Evolutionary conservation across 176 grass and related monocot species (phyloP).

Genomic region (Alopecurus myosuroides): DNA sequence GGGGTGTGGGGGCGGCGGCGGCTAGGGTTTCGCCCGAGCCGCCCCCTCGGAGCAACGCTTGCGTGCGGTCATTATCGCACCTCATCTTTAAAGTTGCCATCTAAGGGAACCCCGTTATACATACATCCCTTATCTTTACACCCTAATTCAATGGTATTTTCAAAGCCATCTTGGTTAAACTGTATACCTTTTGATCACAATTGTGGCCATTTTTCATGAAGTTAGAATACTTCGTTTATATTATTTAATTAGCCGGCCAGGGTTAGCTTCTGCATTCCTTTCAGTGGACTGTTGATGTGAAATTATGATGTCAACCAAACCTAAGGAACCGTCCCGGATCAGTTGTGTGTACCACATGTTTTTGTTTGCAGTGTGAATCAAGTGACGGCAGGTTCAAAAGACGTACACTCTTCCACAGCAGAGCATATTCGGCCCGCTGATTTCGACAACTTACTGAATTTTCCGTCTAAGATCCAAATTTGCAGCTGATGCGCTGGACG

Average conservation of each 20-base stretch:
- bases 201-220: not conserved
- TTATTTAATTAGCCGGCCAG: not conserved
- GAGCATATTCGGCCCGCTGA: not conserved
- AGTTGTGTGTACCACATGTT: not conserved
- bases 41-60: no score
- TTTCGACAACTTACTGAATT: not conserved
- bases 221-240: not conserved
- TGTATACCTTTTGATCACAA: not conserved
- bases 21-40: no score
- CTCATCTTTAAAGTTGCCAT: no score
- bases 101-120: no score
- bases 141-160: not conserved
- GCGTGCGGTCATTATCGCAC: no score
- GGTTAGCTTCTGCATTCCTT: not conserved
- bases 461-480: not conserved
- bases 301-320: not conserved
- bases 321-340: not conserved
- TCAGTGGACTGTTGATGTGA: not conserved
- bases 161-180: not conserved
- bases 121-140: no score
- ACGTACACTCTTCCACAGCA: not conserved
- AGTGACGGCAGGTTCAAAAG: not conserved
- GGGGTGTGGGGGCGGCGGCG: no score
- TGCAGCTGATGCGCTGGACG: not conserved
- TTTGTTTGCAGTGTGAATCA: not conserved